These are phyloP conservation scores for Amanita rubescens DNA, from an alignment of 768 basidiomycete species.

Conservation along the genomic window DNA sequence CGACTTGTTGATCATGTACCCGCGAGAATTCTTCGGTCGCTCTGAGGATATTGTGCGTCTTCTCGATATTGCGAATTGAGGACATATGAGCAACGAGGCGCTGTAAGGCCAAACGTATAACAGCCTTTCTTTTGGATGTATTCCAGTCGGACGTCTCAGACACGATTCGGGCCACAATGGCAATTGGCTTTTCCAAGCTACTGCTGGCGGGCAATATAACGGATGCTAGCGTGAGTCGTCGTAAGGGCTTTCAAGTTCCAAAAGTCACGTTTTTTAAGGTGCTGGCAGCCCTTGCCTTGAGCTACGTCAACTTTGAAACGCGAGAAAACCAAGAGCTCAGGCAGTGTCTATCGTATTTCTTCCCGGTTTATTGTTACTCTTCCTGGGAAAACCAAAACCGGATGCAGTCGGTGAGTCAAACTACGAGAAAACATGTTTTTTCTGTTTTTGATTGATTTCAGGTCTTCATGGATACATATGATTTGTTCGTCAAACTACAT, in stretches of 20 bases:
- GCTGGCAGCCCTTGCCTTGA: constrained; percentile 29
- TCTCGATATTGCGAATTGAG: neutral
- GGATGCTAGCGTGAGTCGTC: constrained; percentile 52
- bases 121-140: constrained; percentile 38
- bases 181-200: constrained; percentile 81
- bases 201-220: constrained; percentile 69
- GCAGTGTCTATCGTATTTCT: constrained; percentile 83
- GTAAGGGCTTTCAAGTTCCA: neutral
- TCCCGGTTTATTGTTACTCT: constrained; percentile 83
- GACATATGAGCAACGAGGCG: neutral
- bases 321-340: constrained; percentile 74
- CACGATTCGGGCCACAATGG: constrained; percentile 57
- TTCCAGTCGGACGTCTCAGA: constrained; percentile 30
- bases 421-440: neutral
- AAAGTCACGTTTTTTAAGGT: constrained; percentile 35
- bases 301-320: constrained; percentile 78
- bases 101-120: constrained; percentile 27
- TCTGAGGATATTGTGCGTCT: constrained; percentile 21
- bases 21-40: constrained; percentile 42
- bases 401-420: constrained; percentile 51
- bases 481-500: constrained; percentile 50
- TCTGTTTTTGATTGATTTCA: constrained; percentile 18
- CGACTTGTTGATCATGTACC: constrained; percentile 83
- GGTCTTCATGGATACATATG: constrained; percentile 68
- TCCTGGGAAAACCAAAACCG: constrained; percentile 61